These are phyloP conservation scores for Fraxinus sp. DNA, from an alignment of 305 asterid species.

Conservation along the genomic window DNA sequence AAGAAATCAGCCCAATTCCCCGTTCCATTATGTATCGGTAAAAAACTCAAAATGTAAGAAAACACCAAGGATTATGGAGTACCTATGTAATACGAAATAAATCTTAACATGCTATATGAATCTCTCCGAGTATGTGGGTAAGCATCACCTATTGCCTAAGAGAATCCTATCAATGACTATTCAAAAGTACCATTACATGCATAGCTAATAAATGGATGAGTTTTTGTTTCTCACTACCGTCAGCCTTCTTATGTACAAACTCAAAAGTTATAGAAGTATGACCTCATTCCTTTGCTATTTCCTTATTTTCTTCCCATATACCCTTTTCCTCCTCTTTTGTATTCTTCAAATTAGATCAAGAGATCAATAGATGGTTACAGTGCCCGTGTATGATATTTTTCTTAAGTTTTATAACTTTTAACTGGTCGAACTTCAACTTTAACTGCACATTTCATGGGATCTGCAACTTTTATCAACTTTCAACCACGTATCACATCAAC, in stretches of 20 bases:
- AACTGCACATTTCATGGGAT: not conserved
- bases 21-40: not conserved
- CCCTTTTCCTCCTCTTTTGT: not conserved
- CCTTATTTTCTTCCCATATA: not conserved
- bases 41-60: not conserved
- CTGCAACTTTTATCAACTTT: not conserved
- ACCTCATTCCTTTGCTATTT: not conserved
- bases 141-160: not conserved
- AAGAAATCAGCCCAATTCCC: not conserved
- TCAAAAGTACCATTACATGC: not conserved
- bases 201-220: not conserved
- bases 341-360: not conserved
- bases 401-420: not conserved
- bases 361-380: not conserved
- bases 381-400: not conserved
- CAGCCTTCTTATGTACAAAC: not conserved
- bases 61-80: not conserved
- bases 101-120: not conserved
- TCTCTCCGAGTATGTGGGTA: not conserved
- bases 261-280: not conserved
- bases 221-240: not conserved
- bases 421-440: not conserved
- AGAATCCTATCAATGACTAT: not conserved
- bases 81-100: not conserved
- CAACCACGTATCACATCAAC: not conserved